These are phyloP conservation scores for Blastobotrys elegans DNA, from an alignment of 1,139 yeast species.

Conservation along the genomic window DNA sequence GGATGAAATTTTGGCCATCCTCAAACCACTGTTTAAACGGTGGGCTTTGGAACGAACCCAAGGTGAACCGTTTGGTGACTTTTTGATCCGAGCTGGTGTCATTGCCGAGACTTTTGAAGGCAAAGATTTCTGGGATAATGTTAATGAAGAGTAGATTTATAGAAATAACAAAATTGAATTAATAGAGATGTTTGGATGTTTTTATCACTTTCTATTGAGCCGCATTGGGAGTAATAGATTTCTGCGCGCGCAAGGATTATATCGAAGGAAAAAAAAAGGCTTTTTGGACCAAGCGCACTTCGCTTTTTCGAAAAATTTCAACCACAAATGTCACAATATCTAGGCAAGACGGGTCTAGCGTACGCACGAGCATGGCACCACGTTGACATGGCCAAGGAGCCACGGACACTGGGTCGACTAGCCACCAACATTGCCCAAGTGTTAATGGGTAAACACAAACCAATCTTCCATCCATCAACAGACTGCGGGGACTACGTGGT, in stretches of 20 bases:
- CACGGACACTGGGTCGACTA: slow-evolving; percentile 83
- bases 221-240: background rate
- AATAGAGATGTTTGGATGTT: background rate
- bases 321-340: slow-evolving; percentile 4
- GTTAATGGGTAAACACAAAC: slow-evolving; percentile 94
- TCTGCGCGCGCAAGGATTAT: background rate
- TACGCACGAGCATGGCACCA: slow-evolving; percentile 94
- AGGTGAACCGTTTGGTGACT: slow-evolving; percentile 95
- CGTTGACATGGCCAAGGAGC: slow-evolving; percentile 80
- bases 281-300: background rate
- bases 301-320: background rate
- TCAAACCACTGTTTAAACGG: slow-evolving; percentile 84
- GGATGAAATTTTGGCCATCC: slow-evolving; percentile 71
- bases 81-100: slow-evolving; percentile 76
- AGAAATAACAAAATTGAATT: background rate
- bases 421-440: slow-evolving; percentile 86
- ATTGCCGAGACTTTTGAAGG: slow-evolving; percentile 90
- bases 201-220: background rate
- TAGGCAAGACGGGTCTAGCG: slow-evolving; percentile 54
- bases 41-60: slow-evolving; percentile 91
- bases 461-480: slow-evolving; percentile 63
- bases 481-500: slow-evolving; percentile 98
- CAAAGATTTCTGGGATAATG: slow-evolving; percentile 88
- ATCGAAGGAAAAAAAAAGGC: background rate
- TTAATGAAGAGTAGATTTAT: slow-evolving; percentile 55